These are phyloP conservation scores for Trebouxia sp. DNA, from an alignment of 139 green algal species.

Conservation along the genomic window DNA sequence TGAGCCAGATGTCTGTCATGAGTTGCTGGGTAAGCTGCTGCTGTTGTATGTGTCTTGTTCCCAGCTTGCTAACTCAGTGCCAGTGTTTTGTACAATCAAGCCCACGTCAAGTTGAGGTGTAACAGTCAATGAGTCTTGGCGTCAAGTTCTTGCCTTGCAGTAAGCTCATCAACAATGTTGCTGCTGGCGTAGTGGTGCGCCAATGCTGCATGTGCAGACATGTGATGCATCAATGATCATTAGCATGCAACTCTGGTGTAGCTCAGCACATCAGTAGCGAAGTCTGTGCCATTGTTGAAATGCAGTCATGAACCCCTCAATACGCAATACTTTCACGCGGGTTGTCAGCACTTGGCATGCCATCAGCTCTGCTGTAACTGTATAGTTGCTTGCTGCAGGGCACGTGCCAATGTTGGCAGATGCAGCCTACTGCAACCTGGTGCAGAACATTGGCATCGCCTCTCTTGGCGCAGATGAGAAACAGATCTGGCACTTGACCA, in stretches of 20 bases:
- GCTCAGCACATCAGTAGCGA: background rate
- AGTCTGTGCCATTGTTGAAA: too few species aligned
- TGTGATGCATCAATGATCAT: too few species aligned
- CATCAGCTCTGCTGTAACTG: too few species aligned
- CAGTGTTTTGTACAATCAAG: background rate
- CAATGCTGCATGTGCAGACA: too few species aligned
- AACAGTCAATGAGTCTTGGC: too few species aligned
- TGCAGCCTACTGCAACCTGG: constrained; percentile 71
- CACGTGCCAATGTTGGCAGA: constrained; percentile 91
- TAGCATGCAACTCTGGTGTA: background rate
- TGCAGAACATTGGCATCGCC: constrained; percentile 82
- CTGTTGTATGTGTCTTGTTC: background rate
- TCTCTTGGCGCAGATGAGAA: constrained; percentile 83
- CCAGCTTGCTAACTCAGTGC: too few species aligned
- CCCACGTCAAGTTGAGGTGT: too few species aligned
- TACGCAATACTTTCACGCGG: background rate
- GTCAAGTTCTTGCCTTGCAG: too few species aligned
- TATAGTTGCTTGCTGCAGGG: constrained; percentile 58
- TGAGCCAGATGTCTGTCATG: constrained; percentile 90
- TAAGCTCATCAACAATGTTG: too few species aligned
- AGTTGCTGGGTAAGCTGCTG: constrained; percentile 59
- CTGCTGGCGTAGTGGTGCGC: too few species aligned
- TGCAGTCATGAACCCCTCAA: background rate
- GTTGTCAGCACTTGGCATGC: background rate
- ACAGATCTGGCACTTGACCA: constrained; percentile 89